Evolutionary conservation across 1,139 yeast species (phyloP), one percentile per base, ranked within the genome.

Genomic region (Candida sanyaensis): DNA sequence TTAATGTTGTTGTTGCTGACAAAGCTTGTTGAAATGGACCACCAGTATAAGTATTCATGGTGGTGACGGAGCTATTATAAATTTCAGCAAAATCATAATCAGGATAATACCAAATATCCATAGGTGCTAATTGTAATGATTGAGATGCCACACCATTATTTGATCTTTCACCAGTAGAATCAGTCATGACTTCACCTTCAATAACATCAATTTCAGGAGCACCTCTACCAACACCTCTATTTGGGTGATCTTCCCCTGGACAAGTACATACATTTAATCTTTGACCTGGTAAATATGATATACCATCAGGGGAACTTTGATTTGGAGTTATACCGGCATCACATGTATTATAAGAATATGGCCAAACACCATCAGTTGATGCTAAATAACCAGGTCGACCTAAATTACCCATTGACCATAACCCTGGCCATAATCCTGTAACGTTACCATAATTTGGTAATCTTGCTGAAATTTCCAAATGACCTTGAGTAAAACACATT

Each of bases 321-420:
- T 89, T 89, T 9, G 96, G 86, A 6, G 96, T 88, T 52, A 88
- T 88, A 54, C 96, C 96, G 4, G 89, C 90, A 72, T 89, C 96
- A 70, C 96, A 89, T 23, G 79, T 66, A 34, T 84, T 82, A 62
- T 89, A 89, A n/a, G 90, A 75, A 61, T 89, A 89, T 4, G 96
- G 96, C 96, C 96, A 89, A 13, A 86, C 85, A 42, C 96, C 96
- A 39, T 88, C 93, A 4, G 96, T 80, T 4, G 88, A 66, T 3
- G 92, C 91, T 61, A 83, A 63, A 63, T 78, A 88, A 10, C 96
- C 96, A 0, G 96, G 90, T 57, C 96, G 78, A 30, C 88, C 96
- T 51, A 89, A 72, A 59, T 89, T 89, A 45, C 96, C 96, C 77
- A 89, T 75, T 2, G 95, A 77, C 96, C 96, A 89, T 47, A 88